Percentiles rank a stretch among this genome's conserved stretches.
Evolutionary conservation across 1,284 basidiomycete genomes (phyloP).

Genomic region (Sanghuangporus sanghuang): DNA sequence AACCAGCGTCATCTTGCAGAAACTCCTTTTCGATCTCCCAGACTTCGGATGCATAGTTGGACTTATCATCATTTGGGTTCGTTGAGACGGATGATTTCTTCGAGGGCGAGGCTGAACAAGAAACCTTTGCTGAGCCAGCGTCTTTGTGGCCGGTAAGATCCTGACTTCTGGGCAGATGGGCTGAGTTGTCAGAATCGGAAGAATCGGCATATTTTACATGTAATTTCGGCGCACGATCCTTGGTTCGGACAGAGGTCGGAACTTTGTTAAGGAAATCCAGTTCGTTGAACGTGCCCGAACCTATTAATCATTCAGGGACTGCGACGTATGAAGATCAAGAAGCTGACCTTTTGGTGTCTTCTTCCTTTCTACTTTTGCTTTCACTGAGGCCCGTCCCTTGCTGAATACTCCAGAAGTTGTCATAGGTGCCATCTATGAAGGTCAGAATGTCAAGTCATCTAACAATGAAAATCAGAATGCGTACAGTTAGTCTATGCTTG

Average conservation of each 20-base stretch:
- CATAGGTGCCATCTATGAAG: conserved; percentile 25
- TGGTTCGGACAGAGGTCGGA: neutral
- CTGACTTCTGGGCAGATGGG: neutral
- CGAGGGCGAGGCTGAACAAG: neutral
- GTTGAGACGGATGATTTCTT: neutral
- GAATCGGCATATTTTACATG: neutral
- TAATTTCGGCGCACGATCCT: neutral
- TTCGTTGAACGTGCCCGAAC: conserved; percentile 42
- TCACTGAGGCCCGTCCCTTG: conserved; percentile 63
- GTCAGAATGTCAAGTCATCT: conserved; percentile 18
- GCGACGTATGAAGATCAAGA: neutral
- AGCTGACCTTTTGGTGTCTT: neutral
- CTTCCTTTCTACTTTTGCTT: conserved; percentile 28
- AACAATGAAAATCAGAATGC: conserved; percentile 17
- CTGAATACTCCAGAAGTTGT: conserved; percentile 56
- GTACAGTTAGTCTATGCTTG: conserved; percentile 64
- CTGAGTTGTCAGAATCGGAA: neutral
- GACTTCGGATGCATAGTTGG: conserved; percentile 39
- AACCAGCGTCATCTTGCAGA: conserved; percentile 21
- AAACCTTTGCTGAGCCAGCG: neutral
- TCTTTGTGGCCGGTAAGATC: neutral
- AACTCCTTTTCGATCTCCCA: conserved; percentile 63
- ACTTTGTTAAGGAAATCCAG: conserved; percentile 39
- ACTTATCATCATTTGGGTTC: neutral
- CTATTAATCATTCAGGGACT: conserved; percentile 5